Evolutionary conservation across 805 yeast genomes (phyloP).

Genomic region (Dipodascus albidus): DNA sequence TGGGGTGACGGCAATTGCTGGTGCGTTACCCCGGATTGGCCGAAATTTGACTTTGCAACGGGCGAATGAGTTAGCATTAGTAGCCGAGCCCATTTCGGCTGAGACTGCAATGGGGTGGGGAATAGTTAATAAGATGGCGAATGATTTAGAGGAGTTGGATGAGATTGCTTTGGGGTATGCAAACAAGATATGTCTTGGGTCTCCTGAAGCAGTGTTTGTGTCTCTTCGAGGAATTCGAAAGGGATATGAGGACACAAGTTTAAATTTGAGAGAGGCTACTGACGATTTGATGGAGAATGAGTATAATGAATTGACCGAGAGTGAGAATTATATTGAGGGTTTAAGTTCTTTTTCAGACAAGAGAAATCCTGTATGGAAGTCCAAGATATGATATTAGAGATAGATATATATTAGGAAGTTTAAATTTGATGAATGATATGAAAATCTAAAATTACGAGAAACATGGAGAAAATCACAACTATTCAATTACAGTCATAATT

Average conservation of each 20-base stretch:
- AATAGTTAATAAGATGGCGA: slow-evolving; percentile 15
- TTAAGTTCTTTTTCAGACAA: slow-evolving; percentile 16
- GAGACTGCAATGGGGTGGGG: slow-evolving; percentile 18
- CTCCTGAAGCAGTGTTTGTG: slow-evolving; percentile 18
- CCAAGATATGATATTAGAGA: neutral
- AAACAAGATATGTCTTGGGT: slow-evolving; percentile 11
- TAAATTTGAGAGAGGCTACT: slow-evolving; percentile 13
- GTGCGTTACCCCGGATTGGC: slow-evolving; percentile 20
- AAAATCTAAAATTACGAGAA: too few species aligned
- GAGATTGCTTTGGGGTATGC: slow-evolving; percentile 17
- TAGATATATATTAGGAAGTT: too few species aligned
- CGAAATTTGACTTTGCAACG: slow-evolving; percentile 16
- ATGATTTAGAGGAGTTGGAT: slow-evolving; percentile 12
- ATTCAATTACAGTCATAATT: too few species aligned
- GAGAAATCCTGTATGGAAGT: slow-evolving; percentile 17
- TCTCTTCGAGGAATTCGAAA: slow-evolving; percentile 14
- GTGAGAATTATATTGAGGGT: slow-evolving; percentile 16
- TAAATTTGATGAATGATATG: too few species aligned
- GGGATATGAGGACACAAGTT: slow-evolving; percentile 13
- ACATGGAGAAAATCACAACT: too few species aligned
- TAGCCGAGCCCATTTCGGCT: slow-evolving; percentile 19
- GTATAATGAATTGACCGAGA: slow-evolving; percentile 5
- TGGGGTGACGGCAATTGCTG: slow-evolving; percentile 19
- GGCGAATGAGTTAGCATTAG: slow-evolving; percentile 18
- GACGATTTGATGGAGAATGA: slow-evolving; percentile 9